phyloP scores from a whole-genome alignment of 2,329 filamentous ascomycete species.

The Fusarium mexicanum region DNA sequence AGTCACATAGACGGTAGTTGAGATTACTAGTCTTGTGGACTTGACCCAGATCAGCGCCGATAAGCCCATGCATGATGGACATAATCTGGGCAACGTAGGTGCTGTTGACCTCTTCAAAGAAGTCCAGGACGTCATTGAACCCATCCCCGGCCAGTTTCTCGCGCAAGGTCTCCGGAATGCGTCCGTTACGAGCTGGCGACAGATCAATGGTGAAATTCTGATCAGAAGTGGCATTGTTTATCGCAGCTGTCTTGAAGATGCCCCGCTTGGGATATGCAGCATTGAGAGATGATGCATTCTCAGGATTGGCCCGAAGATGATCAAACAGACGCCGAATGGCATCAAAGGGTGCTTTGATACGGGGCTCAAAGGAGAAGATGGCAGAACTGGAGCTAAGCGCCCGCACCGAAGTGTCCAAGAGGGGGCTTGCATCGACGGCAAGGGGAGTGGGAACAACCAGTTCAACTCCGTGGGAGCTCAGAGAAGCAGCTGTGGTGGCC shows the following conservation, averaged over 20 bases:
- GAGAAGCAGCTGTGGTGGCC: background rate
- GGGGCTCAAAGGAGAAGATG: background rate
- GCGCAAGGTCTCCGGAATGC: background rate
- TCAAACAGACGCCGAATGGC: background rate
- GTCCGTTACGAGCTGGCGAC: background rate
- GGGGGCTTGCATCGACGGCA: background rate
- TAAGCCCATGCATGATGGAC: background rate
- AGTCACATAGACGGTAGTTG: background rate
- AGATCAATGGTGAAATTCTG: conserved; percentile 2
- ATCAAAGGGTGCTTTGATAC: background rate
- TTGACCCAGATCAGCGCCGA: background rate
- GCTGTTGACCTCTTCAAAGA: background rate
- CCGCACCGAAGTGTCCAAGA: background rate
- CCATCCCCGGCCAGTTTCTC: background rate
- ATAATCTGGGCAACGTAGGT: background rate
- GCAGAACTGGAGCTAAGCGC: background rate
- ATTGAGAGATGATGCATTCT: background rate
- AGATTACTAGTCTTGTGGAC: background rate
- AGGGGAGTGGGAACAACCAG: background rate
- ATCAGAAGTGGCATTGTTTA: background rate
- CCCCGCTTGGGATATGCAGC: background rate
- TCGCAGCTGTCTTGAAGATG: background rate
- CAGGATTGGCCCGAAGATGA: background rate
- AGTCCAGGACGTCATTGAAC: background rate
- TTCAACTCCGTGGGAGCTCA: background rate